Conservation (phyloP, 257 asterid species). For the Solanum chiquidenum region DNA sequence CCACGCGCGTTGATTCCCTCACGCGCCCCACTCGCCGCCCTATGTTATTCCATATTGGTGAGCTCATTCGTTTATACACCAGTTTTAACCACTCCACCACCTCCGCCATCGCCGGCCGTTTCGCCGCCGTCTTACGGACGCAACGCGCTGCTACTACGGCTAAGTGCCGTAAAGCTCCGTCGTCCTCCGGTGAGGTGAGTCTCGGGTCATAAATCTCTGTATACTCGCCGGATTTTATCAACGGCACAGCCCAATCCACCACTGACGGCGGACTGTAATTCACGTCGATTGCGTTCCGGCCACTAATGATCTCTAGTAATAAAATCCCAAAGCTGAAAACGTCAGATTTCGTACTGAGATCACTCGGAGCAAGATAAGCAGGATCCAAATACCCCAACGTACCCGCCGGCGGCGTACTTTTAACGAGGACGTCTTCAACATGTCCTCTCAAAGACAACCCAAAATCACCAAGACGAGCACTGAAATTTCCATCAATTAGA, state of each 20-base stretch:
- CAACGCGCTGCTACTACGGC: slow-evolving; percentile 58
- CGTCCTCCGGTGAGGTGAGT: slow-evolving; percentile 38
- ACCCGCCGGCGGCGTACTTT: slow-evolving; percentile 88
- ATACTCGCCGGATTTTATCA: slow-evolving; percentile 38
- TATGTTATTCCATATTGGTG: slow-evolving; percentile 23
- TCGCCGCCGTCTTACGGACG: slow-evolving; percentile 39
- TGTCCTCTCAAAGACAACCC: slow-evolving; percentile 72
- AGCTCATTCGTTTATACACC: slow-evolving; percentile 27
- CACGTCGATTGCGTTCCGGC: slow-evolving; percentile 75
- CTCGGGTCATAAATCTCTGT: slow-evolving; percentile 48
- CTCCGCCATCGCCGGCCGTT: slow-evolving; percentile 79
- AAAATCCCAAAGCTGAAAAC: slow-evolving; percentile 84
- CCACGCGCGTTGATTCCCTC: slow-evolving; percentile 15
- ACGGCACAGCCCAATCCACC: slow-evolving; percentile 79
- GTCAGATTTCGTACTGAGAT: slow-evolving; percentile 73
- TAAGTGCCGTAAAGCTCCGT: slow-evolving; percentile 29
- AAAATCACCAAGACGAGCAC: slow-evolving; percentile 72
- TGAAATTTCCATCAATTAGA: slow-evolving; percentile 39
- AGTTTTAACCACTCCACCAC: slow-evolving; percentile 43
- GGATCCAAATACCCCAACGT: slow-evolving; percentile 90
- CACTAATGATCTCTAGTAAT: slow-evolving; percentile 63
- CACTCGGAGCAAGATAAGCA: slow-evolving; percentile 73
- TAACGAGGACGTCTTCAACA: slow-evolving; percentile 61
- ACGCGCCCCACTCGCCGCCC: slow-evolving; percentile 54
- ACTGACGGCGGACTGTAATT: slow-evolving; percentile 73